Conservation (phyloP, 371 early-diverging fungal species). For the Blyttiomyces sp. region DNA sequence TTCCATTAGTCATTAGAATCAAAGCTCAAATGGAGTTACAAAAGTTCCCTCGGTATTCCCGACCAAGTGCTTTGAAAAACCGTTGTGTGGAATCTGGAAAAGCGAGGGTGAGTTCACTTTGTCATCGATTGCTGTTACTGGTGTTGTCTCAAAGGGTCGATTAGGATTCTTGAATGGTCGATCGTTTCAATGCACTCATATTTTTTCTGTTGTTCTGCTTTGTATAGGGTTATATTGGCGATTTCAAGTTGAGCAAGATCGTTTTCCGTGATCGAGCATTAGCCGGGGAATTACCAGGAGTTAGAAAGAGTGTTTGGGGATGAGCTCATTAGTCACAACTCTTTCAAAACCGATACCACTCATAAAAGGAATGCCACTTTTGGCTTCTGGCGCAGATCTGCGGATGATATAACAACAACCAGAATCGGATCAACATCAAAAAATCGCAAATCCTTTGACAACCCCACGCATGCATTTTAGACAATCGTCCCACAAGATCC, state of each 20-base stretch:
- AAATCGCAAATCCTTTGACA: too few species aligned
- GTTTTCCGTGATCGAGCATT: conserved; percentile 40
- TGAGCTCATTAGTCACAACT: neutral
- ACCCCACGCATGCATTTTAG: too few species aligned
- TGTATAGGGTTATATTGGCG: conserved; percentile 29
- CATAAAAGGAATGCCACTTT: too few species aligned
- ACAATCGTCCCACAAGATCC: too few species aligned
- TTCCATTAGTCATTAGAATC: conserved; percentile 27
- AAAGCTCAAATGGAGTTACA: conserved; percentile 41
- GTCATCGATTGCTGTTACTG: neutral
- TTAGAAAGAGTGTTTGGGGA: conserved; percentile 41
- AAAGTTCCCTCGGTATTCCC: conserved; percentile 34
- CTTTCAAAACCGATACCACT: too few species aligned
- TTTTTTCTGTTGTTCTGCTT: neutral
- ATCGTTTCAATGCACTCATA: neutral
- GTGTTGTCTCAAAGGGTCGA: neutral
- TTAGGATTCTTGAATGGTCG: neutral
- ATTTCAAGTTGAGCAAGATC: conserved; percentile 40
- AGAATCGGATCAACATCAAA: too few species aligned
- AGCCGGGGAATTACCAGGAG: conserved; percentile 46
- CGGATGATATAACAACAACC: too few species aligned
- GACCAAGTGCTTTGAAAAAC: conserved; percentile 31
- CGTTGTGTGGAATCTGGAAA: conserved; percentile 42
- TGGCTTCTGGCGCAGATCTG: too few species aligned
- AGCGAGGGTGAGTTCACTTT: conserved; percentile 30